A percentile compares a stretch with the other conserved stretches of the same genome.
phyloP scores from a whole-genome alignment of 805 yeast genomes.

The Pichia phayaonensis region DNA sequence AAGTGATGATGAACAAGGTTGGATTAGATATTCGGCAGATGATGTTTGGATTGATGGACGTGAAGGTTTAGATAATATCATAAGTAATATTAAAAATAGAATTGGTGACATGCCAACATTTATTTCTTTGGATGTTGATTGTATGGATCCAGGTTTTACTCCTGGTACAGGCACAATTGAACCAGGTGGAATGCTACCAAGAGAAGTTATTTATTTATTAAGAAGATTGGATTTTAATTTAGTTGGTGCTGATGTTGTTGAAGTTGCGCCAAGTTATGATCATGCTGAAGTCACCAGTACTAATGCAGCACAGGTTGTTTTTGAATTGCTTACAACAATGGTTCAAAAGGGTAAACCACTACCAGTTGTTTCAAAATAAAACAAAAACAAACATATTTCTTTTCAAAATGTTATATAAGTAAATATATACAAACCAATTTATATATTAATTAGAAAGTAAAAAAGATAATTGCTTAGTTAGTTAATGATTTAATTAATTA shows the following conservation, averaged over 20 bases:
- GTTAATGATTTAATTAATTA: too few species aligned
- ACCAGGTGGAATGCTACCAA: constrained; percentile 52
- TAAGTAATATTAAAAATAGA: constrained; percentile 41
- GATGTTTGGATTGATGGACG: constrained; percentile 66
- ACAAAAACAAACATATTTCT: background rate
- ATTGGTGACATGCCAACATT: constrained; percentile 62
- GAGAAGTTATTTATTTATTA: constrained; percentile 44
- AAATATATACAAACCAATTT: background rate
- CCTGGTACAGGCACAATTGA: constrained; percentile 56
- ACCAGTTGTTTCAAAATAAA: constrained; percentile 6
- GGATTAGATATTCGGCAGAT: constrained; percentile 60
- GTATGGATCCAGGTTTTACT: constrained; percentile 50
- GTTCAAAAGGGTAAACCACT: constrained; percentile 41
- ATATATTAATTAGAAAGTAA: too few species aligned
- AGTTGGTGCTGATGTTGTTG: constrained; percentile 52
- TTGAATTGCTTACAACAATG: constrained; percentile 67
- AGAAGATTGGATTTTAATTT: constrained; percentile 39
- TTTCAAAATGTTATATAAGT: too few species aligned
- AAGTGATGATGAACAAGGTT: constrained; percentile 65
- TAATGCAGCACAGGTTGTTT: constrained; percentile 66
- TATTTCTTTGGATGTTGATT: constrained; percentile 70
- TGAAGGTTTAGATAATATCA: constrained; percentile 38
- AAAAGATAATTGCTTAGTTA: background rate
- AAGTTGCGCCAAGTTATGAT: constrained; percentile 59
- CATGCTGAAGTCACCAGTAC: constrained; percentile 58